phyloP scores from a whole-genome alignment of 306 rosid species.

The apple (Malus domestica) region DNA sequence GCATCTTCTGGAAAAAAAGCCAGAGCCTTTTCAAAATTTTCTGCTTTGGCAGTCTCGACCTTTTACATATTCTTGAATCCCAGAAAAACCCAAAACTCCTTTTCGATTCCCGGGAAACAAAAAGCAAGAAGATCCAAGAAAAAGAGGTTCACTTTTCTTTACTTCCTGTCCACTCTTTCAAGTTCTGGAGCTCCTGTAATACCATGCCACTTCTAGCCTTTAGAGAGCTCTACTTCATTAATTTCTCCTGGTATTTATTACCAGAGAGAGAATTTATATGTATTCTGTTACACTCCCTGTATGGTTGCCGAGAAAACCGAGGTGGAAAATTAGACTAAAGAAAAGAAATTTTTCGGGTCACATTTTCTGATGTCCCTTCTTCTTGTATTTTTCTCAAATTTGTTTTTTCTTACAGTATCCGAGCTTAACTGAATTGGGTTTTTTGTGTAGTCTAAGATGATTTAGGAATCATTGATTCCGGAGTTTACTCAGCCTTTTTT shows the following conservation, averaged over 20 bases:
- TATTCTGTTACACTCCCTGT: background rate
- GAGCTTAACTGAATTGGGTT: background rate
- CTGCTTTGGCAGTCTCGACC: background rate
- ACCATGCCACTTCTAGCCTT: background rate
- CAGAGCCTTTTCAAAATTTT: background rate
- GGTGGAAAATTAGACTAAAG: background rate
- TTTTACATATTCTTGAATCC: background rate
- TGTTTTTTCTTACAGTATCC: background rate
- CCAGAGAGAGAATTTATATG: background rate
- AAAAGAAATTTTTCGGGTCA: background rate
- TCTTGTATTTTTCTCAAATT: background rate
- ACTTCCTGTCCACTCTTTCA: background rate
- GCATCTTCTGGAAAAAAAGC: background rate
- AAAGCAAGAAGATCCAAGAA: background rate
- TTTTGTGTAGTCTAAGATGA: background rate
- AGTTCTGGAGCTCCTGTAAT: background rate
- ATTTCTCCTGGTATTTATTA: background rate
- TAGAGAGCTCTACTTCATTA: background rate
- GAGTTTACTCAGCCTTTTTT: background rate
- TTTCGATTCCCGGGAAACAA: background rate
- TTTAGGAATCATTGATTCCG: background rate
- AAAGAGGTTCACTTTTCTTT: background rate
- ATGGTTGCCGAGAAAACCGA: slow-evolving; percentile 10
- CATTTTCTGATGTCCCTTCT: background rate
- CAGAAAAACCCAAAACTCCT: background rate